Conservation (phyloP, 176 grass and related monocot species). For the Cenchrus fungigraminus region DNA sequence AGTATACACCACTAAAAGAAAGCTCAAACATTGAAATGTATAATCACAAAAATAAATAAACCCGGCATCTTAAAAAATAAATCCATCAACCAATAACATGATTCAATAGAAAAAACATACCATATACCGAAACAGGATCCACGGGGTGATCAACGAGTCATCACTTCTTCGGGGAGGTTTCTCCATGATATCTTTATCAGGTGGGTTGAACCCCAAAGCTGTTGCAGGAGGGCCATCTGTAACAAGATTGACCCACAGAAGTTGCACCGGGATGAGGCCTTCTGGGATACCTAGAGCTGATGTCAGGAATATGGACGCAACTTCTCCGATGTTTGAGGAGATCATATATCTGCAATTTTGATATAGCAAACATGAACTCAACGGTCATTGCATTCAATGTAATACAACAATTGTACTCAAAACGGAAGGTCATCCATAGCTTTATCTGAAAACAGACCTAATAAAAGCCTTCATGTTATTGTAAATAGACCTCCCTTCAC, state of each 20-base stretch:
- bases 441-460: constrained; percentile 56
- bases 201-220: constrained; percentile 94
- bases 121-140: constrained; percentile 99
- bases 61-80: not conserved
- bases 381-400: not conserved
- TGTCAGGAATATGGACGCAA: constrained; percentile 94
- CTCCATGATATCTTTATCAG: constrained; percentile 95
- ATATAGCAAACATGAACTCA: constrained; percentile 27
- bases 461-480: too few species aligned
- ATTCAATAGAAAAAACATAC: constrained; percentile 57
- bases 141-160: constrained; percentile 93
- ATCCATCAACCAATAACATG: constrained; percentile 14
- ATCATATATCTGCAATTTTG: constrained; percentile 92
- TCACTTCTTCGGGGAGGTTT: constrained; percentile 88
- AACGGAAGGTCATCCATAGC: constrained; percentile 23
- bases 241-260: constrained; percentile 99
- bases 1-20: not conserved
- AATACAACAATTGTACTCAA: constrained; percentile 1
- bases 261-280: constrained; percentile 94
- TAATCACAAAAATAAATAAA: not conserved
- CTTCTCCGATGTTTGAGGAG: constrained; percentile 97
- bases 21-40: not conserved
- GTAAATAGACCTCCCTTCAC: too few species aligned
- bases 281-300: constrained; percentile 95
- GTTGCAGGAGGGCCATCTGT: constrained; percentile 99